These are phyloP conservation scores for Mycena indigotica DNA, from an alignment of 768 basidiomycete species.

Conservation along the genomic window DNA sequence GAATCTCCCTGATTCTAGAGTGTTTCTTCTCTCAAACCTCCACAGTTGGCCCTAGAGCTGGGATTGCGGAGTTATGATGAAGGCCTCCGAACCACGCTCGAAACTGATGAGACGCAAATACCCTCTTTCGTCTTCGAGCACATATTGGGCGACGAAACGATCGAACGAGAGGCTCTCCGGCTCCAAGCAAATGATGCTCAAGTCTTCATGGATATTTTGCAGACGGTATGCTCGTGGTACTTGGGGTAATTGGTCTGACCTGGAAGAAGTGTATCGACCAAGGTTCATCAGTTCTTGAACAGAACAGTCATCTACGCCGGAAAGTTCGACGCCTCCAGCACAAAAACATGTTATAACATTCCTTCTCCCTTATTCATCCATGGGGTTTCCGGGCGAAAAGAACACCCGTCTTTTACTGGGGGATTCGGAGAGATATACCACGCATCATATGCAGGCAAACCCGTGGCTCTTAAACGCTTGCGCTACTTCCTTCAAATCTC, in stretches of 20 bases:
- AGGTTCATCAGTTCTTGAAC: not conserved
- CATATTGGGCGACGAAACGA: not conserved
- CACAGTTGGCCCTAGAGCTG: not conserved
- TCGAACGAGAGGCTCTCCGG: conserved; percentile 4
- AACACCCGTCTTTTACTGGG: conserved; percentile 22
- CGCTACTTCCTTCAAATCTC: conserved; percentile 1
- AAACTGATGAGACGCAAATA: not conserved
- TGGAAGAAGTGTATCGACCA: not conserved
- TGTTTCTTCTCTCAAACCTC: not conserved
- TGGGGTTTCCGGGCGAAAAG: conserved; percentile 15
- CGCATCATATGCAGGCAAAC: conserved; percentile 16
- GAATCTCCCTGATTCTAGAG: not conserved
- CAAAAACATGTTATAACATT: conserved; percentile 18
- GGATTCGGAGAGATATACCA: conserved; percentile 30
- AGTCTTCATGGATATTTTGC: conserved; percentile 24
- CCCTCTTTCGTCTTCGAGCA: not conserved
- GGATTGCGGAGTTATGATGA: not conserved
- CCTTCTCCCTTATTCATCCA: conserved; percentile 24
- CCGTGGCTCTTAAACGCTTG: conserved; percentile 29
- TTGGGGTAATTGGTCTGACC: no score
- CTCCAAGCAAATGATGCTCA: conserved; percentile 22
- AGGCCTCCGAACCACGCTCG: not conserved
- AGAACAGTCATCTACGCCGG: not conserved
- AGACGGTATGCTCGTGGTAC: conserved; percentile 18
- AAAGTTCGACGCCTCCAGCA: conserved; percentile 18